Base-by-base conservation (phyloP, 2,329 filamentous ascomycete genomes). In the Teratosphaeria pseudoeucalypti region DNA sequence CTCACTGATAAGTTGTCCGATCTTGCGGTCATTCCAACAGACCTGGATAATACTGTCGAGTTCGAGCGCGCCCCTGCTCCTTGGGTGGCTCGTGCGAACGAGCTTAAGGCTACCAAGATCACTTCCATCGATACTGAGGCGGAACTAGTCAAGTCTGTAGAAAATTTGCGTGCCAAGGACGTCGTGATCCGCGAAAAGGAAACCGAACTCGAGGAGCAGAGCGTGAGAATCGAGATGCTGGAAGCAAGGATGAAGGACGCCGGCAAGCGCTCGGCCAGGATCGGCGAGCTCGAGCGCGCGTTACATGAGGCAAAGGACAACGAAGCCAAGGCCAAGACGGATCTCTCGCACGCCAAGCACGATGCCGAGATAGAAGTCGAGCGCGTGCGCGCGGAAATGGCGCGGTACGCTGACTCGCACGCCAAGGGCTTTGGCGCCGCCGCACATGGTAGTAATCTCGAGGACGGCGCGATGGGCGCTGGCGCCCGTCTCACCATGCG, bases 161-260 rank as follows among this genome's bases (percentile, higher is more conserved):
- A 92, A 57, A 87, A 92, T 65, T 83, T 94, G 65, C 85, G 86
- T 64, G 89, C 92, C 68, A 85, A 88, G 23, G 87, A 89, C 3
- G 71, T 75, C 19, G 72, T 77, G 60, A 71, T 82, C 47, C 74
- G 72, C 59, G 68, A 74, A 59, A 74, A 75, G 52, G 90, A 96
- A 65, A 89, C 92, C 71, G 86, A 87, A 39, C 83, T 95, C 57
- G 91, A 95, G 72, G 92, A 95, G 60, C 82, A 89, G 27, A 83
- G 87, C n/a, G 87, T 96, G 66, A 92, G 94, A 73, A 95, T 96
- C 66, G 92, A 96, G 74, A 89, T 94, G 49, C 84, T 97, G 43
- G 89, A 95, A 73, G 89, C 89, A 7, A 82, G 90, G 60, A 92
- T 94, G 86, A 85, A 86, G 60, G 91, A 95, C 69, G 89, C 89